phyloP scores from a whole-genome alignment of 192 early-diverging fungal species.

The Gryganskiella cystojenkinii region DNA sequence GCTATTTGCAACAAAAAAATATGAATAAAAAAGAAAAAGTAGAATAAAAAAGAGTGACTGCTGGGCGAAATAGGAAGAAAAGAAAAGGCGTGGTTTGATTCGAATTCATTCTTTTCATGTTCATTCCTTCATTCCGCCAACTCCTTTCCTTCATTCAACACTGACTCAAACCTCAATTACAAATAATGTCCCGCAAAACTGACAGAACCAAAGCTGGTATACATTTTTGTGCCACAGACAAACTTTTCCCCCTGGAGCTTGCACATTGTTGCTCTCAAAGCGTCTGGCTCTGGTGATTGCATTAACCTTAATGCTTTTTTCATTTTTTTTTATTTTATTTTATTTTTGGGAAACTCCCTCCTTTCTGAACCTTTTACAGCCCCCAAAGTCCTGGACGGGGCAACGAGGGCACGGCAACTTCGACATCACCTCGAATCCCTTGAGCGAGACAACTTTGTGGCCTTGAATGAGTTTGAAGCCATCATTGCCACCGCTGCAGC shows the following conservation, averaged over 20 bases:
- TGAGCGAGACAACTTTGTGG: slow-evolving; percentile 57
- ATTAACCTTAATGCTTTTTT: background rate
- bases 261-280: too few species aligned
- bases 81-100: background rate
- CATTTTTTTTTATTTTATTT: background rate
- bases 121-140: too few species aligned
- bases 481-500: slow-evolving; percentile 49
- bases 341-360: background rate
- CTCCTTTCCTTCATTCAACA: background rate
- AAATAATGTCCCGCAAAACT: background rate
- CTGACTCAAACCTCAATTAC: background rate
- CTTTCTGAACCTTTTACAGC: background rate
- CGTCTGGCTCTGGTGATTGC: too few species aligned
- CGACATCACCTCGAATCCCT: slow-evolving; percentile 53
- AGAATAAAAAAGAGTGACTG: background rate
- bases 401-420: slow-evolving; percentile 18
- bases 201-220: slow-evolving; percentile 9
- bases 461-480: slow-evolving; percentile 53
- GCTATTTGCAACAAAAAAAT: background rate
- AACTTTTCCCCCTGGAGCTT: background rate
- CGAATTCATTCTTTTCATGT: too few species aligned
- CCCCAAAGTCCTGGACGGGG: slow-evolving; percentile 7
- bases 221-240: background rate
- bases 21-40: background rate
- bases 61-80: background rate